Conservation (phyloP, 768 basidiomycete genomes). For the Boletellus emodensis region DNA sequence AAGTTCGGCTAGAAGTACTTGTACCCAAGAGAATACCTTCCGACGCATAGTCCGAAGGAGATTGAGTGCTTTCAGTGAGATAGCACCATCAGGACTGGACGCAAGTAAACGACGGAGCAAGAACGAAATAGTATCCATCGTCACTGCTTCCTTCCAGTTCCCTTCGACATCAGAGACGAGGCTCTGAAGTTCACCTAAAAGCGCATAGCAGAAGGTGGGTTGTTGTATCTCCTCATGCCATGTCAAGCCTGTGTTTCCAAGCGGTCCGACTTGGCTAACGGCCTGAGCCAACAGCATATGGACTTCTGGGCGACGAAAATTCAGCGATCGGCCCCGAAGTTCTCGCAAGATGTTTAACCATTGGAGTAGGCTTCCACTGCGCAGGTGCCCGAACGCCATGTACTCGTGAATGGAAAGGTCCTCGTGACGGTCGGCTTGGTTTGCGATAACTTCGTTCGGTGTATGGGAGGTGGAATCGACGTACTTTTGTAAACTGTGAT, state of each 20-base stretch:
- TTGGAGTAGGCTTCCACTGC: conserved; percentile 42
- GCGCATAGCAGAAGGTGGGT: conserved; percentile 28
- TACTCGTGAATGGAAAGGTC: conserved; percentile 43
- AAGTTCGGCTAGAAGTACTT: conserved; percentile 19
- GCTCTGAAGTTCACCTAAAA: conserved; percentile 33
- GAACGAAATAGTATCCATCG: conserved; percentile 31
- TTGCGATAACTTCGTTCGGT: conserved; percentile 39
- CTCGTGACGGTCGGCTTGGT: conserved; percentile 37
- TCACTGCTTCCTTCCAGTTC: conserved; percentile 38
- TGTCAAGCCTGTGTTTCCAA: conserved; percentile 14
- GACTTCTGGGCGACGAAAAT: conserved; percentile 37
- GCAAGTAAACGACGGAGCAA: conserved; percentile 35
- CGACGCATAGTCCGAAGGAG: conserved; percentile 32
- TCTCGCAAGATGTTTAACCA: conserved; percentile 49
- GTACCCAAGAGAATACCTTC: conserved; percentile 35
- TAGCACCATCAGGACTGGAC: conserved; percentile 4
- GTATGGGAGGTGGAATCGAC: conserved; percentile 34
- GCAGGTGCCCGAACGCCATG: conserved; percentile 41
- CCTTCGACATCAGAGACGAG: conserved; percentile 33
- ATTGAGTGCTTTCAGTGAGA: conserved; percentile 17
- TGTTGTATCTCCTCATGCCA: conserved; percentile 39
- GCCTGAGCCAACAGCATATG: conserved; percentile 42
- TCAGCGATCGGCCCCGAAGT: conserved; percentile 34
- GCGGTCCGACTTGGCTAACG: conserved; percentile 38
- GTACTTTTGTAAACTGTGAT: conserved; percentile 35